phyloP scores from a whole-genome alignment of 345 rosid genomes.

The Barbarea vulgaris region DNA sequence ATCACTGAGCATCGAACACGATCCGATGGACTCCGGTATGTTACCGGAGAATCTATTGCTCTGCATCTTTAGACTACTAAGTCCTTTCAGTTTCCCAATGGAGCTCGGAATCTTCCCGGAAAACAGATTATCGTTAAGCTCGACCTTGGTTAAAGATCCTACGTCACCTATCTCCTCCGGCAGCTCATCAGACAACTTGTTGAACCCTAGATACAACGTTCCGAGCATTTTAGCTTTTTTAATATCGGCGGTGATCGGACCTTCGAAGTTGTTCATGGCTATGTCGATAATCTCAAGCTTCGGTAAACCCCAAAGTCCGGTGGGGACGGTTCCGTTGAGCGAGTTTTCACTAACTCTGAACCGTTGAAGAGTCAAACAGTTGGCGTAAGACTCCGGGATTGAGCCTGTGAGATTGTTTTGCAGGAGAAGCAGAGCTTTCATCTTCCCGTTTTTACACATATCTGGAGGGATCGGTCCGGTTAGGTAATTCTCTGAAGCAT shows the following conservation, averaged over 20 bases:
- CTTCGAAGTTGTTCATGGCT: conserved; percentile 57
- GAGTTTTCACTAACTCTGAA: conserved; percentile 75
- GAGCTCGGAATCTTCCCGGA: conserved; percentile 62
- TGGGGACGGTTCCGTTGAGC: conserved; percentile 68
- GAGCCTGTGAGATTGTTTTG: conserved; percentile 77
- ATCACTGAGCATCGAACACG: conserved; percentile 61
- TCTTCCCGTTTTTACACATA: conserved; percentile 83
- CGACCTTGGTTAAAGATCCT: conserved; percentile 45
- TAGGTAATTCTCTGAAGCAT: conserved; percentile 75
- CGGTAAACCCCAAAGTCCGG: conserved; percentile 88
- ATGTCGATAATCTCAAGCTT: conserved; percentile 62
- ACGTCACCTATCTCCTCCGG: conserved; percentile 69
- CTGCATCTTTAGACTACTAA: conserved; percentile 65
- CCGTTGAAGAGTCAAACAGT: conserved; percentile 57
- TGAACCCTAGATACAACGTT: conserved; percentile 51
- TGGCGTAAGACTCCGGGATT: conserved; percentile 68
- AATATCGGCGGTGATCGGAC: conserved; percentile 60
- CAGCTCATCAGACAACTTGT: conserved; percentile 67
- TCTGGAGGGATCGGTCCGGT: conserved; percentile 80
- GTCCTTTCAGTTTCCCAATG: conserved; percentile 53
- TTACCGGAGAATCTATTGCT: conserved; percentile 60
- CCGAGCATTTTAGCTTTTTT: conserved; percentile 56
- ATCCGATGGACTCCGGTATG: conserved; percentile 66
- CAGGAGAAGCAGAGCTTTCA: conserved; percentile 65
- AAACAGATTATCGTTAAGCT: conserved; percentile 61